Evolutionary conservation across 2,329 filamentous ascomycete species (phyloP), one percentile per base, ranked within the genome.

Genomic region (Aphanocladium album): DNA sequence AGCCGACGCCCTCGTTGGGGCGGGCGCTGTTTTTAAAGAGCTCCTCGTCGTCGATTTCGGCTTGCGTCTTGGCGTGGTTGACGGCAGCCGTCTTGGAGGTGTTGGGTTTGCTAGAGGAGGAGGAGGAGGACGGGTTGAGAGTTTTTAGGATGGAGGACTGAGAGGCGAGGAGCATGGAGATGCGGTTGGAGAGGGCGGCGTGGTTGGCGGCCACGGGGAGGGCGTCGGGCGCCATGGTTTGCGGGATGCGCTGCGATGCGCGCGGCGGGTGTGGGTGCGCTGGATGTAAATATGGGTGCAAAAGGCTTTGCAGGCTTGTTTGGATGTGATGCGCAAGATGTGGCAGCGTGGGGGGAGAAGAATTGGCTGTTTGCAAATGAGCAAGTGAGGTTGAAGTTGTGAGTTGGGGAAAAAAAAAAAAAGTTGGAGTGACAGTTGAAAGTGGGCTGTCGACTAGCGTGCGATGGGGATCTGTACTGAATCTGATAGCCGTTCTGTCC

Each of bases 1-100:
- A 79, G 9, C 78, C 79, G 11, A 80, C 65, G 39, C 78, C 79
- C 25, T 74, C 71, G 66, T 78, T 78, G 41, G 70, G 69, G 41
- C 65, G 64, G 30, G 64, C 35, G 12, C 56, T 27, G 51, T 49
- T 62, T 4, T 64, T 64, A 9, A 65, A 63, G 33, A 71, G 54
- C 57, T 72, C 69, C 25, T 71, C 67, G 19, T 70, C 68, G 53
- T 66, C 65, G 57, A 69, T 64, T 25, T 64, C 63, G 46, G 27
- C 30, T 63, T 58, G 30, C 57, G 45, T 39, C 21, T 16, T 62
- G 55, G 35, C 25, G 53, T 56, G 53, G 50, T 33, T n/a, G 7
- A 60, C 43, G 25, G 64, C 57, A 5, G 56, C 16, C 2, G 37
- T 25, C 2, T 12, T 14, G 35, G 27, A 30, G 62, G 6, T 53